These are phyloP conservation scores for Zizania latifolia DNA, from an alignment of 176 grass and related monocot species.

Conservation along the genomic window DNA sequence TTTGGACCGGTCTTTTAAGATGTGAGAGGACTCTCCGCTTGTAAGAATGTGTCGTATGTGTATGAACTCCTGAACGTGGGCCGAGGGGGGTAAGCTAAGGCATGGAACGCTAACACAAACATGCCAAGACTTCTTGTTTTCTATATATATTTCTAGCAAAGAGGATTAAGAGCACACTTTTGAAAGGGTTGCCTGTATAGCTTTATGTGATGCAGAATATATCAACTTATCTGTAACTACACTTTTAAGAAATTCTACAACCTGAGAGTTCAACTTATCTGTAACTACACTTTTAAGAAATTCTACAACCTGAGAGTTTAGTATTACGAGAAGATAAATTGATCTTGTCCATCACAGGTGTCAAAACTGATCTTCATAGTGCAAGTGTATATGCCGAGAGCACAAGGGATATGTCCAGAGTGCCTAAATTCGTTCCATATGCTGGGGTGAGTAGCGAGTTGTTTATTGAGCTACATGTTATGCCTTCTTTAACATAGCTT, in stretches of 20 bases:
- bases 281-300: not conserved
- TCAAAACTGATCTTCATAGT: too few species aligned
- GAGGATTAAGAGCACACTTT: too few species aligned
- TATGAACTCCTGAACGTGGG: too few species aligned
- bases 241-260: not conserved
- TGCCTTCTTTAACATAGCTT: not conserved
- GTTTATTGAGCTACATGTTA: not conserved
- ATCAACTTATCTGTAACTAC: not conserved
- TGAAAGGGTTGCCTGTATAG: not conserved
- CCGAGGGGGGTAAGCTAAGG: too few species aligned
- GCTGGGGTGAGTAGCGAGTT: constrained; percentile 63
- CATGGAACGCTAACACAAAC: too few species aligned
- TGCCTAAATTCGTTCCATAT: constrained; percentile 76
- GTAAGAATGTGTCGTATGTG: too few species aligned
- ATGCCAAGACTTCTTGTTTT: constrained; percentile 13
- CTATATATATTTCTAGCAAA: constrained; percentile 1
- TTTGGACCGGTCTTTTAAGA: too few species aligned
- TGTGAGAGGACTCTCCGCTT: too few species aligned
- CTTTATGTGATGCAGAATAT: not conserved
- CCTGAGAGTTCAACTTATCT: not conserved
- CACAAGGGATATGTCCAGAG: too few species aligned
- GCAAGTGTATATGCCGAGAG: too few species aligned
- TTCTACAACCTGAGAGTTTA: not conserved
- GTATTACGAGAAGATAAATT: constrained; percentile 1
- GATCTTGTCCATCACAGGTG: too few species aligned